A percentile compares a stretch with the other conserved stretches of the same genome.
Conservation (phyloP, 2,329 filamentous ascomycete genomes). For the Trichothecium sympodiale region DNA sequence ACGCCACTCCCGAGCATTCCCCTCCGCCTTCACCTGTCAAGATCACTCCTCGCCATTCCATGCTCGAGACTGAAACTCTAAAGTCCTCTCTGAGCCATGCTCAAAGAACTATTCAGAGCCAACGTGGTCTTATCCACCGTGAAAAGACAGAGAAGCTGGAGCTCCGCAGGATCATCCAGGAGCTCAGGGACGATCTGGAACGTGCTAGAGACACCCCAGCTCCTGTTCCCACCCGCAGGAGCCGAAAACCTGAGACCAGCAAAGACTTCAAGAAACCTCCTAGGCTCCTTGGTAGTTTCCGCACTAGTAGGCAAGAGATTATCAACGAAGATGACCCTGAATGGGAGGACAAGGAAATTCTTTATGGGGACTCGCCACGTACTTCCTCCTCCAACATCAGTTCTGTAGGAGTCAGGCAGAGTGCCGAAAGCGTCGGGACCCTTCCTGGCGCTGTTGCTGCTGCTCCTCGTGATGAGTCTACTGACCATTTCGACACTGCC, state of each 20-base stretch:
- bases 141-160: constrained; percentile 99
- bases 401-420: constrained; percentile 5
- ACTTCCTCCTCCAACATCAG: constrained; percentile 11
- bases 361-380: constrained; percentile 14
- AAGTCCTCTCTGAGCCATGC: constrained; percentile 91
- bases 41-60: constrained; percentile 77
- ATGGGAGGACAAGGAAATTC: constrained; percentile 67
- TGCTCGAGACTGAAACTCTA: constrained; percentile 90
- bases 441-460: constrained; percentile 3
- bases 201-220: constrained; percentile 44
- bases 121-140: constrained; percentile 88
- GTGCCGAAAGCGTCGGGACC: constrained; percentile 7
- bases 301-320: constrained; percentile 67
- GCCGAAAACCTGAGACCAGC: constrained; percentile 45
- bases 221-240: constrained; percentile 43
- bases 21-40: constrained; percentile 87
- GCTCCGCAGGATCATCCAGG: constrained; percentile 87
- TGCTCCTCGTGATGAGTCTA: constrained; percentile 32
- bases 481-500: constrained; percentile 69
- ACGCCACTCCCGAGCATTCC: constrained; percentile 75
- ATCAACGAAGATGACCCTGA: constrained; percentile 63
- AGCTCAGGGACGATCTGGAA: constrained; percentile 84
- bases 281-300: constrained; percentile 64
- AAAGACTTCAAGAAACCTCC: constrained; percentile 70
- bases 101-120: constrained; percentile 90